Conservation (phyloP, 176 grass and related monocot species). For the Musa beccarii region DNA sequence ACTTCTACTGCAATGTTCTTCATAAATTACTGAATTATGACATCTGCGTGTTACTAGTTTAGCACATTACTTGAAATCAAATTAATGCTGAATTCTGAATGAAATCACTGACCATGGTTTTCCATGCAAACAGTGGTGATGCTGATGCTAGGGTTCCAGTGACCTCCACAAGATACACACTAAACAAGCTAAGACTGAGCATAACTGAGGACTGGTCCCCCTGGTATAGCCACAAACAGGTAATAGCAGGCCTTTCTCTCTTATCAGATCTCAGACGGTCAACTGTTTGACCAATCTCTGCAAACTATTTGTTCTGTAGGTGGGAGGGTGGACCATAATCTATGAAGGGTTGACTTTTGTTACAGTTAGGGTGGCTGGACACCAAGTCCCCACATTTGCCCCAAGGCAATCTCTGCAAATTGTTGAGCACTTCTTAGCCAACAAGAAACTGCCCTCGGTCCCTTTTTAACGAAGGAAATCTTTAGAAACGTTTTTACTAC, state of each 20-base stretch:
- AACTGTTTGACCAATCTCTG: neutral
- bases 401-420: conserved; percentile 16
- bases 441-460: conserved; percentile 25
- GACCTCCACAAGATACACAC: conserved; percentile 41
- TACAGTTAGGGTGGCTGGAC: conserved; percentile 16
- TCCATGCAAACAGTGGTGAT: conserved; percentile 32
- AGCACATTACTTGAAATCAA: neutral
- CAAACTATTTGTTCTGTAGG: conserved; percentile 17
- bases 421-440: conserved; percentile 32
- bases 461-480: conserved; percentile 18
- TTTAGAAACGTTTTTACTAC: too few species aligned
- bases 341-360: conserved; percentile 48
- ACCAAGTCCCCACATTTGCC: conserved; percentile 32
- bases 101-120: neutral
- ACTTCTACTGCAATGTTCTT: too few species aligned
- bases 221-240: conserved; percentile 43
- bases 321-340: conserved; percentile 47
- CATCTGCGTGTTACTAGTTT: too few species aligned
- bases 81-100: neutral
- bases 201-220: conserved; percentile 34
- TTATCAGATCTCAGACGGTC: neutral
- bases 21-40: too few species aligned
- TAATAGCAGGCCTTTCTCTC: neutral
- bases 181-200: conserved; percentile 37
- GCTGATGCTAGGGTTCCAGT: conserved; percentile 42